Base-by-base conservation (phyloP, 768 basidiomycete species). In the Punctularia strigosozonata region DNA sequence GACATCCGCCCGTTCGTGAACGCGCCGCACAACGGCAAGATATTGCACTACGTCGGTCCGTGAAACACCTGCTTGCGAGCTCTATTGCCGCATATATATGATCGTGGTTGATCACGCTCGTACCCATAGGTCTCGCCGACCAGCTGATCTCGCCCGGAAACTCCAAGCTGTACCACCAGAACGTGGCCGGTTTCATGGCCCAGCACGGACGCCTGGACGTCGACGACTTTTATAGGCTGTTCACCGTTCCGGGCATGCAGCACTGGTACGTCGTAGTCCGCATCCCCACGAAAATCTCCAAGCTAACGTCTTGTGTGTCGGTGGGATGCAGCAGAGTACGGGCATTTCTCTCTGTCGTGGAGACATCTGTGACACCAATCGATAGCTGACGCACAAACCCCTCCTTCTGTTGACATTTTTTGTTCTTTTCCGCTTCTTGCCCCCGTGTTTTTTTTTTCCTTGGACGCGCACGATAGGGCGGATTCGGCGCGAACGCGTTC, bases 191-290 rank as follows among this genome's bases (percentile, higher is more conserved):
- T 22, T 50, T 47, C 46, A 47, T 41, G 43, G 38, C 33, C 6
- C 41, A 41, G n/a, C 31, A 48, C 31, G 47, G 44, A 10, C 46
- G 47, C 6, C 41, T 46, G 36, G 40, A 55, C 23, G 46, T 56
- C 24, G 50, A 60, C 42, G 50, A 52, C 36, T 56, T 50, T 44
- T 60, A 58, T 37, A 55, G 58, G 14, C 45, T 60, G 15, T 60
- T 60, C 48, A 43, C 50, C 19, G 51, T 54, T 7, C 55, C 56
- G 1, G 58, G 58, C 4, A 60, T 60, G 58, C 37, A 48, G 19
- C 58, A 60, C 38, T 60, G 58, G 47, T 46, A 31, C 25, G 52
- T 43, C 33, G 10, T 8, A 8, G 1, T 20, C 23, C 10, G 12
- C 13, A 13, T 4, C 6, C 31, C 8, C 13, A 28, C 14, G 15